A percentile compares a stretch with the other conserved stretches of the same genome.
Conservation (phyloP, 164 flowering plant species). For the Amborella trichopoda region DNA sequence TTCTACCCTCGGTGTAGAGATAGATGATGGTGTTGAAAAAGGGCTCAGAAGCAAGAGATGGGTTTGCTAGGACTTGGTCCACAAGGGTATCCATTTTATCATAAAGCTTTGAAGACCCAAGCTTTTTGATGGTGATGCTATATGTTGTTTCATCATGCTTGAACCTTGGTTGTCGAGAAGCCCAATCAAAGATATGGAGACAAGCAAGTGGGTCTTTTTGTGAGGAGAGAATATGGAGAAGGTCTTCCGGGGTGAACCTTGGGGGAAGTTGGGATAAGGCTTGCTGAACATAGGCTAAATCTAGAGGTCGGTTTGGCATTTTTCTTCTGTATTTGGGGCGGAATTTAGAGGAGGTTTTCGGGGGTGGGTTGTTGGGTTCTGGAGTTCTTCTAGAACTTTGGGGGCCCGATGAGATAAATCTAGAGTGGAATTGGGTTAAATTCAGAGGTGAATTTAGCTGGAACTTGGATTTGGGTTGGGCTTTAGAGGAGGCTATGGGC, state of each 20-base stretch:
- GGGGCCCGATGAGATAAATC: too few species aligned
- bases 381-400: too few species aligned
- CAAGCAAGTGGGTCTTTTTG: conserved; percentile 57
- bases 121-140: conserved; percentile 56
- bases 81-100: conserved; percentile 69
- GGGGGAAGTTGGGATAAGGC: conserved; percentile 49
- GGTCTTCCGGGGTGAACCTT: conserved; percentile 60
- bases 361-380: too few species aligned
- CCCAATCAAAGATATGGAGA: conserved; percentile 73
- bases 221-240: conserved; percentile 26
- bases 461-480: too few species aligned
- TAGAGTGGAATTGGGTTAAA: too few species aligned
- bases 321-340: too few species aligned
- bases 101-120: conserved; percentile 58
- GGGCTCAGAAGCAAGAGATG: conserved; percentile 42
- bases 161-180: conserved; percentile 72
- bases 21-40: conserved; percentile 66
- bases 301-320: too few species aligned
- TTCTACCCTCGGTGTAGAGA: conserved; percentile 55
- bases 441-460: too few species aligned
- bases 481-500: too few species aligned
- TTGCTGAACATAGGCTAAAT: conserved; percentile 24
- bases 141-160: conserved; percentile 47
- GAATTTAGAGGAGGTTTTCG: not conserved
- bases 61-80: conserved; percentile 59